A percentile compares a stretch with the other conserved stretches of the same genome.
Conservation (phyloP, 495 filamentous ascomycete genomes). For the Filosporella fistucella region DNA sequence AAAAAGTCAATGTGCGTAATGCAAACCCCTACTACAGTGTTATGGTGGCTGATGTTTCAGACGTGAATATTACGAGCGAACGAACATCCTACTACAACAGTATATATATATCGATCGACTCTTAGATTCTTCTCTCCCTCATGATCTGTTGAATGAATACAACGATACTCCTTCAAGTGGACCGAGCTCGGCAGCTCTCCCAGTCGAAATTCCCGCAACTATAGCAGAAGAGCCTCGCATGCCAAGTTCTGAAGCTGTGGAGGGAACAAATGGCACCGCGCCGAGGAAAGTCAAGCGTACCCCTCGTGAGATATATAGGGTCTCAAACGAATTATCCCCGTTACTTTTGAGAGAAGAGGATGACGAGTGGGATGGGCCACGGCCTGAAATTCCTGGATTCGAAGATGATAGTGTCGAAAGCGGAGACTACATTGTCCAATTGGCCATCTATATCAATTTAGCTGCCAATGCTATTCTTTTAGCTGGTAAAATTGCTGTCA, state of each 20-base stretch:
- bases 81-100: slow-evolving; percentile 76
- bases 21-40: not conserved
- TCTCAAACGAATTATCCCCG: slow-evolving; percentile 65
- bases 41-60: slow-evolving; percentile 26
- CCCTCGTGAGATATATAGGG: slow-evolving; percentile 72
- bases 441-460: slow-evolving; percentile 85
- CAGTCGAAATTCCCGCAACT: slow-evolving; percentile 48
- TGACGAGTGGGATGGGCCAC: slow-evolving; percentile 24
- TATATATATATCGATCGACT: slow-evolving; percentile 91
- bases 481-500: slow-evolving; percentile 73
- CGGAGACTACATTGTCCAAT: slow-evolving; percentile 59
- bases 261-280: not conserved
- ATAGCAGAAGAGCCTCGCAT: slow-evolving; percentile 43
- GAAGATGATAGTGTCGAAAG: slow-evolving; percentile 59
- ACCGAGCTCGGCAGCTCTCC: slow-evolving; percentile 28
- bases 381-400: slow-evolving; percentile 46
- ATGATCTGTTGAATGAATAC: slow-evolving; percentile 85
- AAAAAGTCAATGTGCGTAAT: slow-evolving; percentile 53
- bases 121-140: slow-evolving; percentile 82
- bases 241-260: slow-evolving; percentile 2
- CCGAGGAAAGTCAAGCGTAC: slow-evolving; percentile 64
- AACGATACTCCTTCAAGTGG: slow-evolving; percentile 39
- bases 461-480: slow-evolving; percentile 77
- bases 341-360: slow-evolving; percentile 33
- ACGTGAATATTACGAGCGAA: slow-evolving; percentile 78